These are phyloP conservation scores for Xylaria sp. DNA, from an alignment of 495 filamentous ascomycete genomes.

Conservation along the genomic window DNA sequence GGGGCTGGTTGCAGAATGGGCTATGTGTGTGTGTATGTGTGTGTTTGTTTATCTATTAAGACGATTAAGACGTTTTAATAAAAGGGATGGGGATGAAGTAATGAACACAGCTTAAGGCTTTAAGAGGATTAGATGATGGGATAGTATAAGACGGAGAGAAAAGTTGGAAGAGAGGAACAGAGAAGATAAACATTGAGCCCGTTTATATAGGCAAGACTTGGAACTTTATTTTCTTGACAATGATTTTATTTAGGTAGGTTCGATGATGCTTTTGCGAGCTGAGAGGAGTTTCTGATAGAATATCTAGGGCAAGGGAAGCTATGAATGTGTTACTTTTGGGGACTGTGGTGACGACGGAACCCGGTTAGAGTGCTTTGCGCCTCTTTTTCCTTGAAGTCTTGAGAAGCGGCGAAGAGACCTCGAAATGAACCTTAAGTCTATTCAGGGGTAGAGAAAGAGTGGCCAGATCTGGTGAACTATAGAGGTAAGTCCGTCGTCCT, in stretches of 20 bases:
- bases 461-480: slow-evolving; percentile 16
- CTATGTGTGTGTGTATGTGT: slow-evolving; percentile 5
- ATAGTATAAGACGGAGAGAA: slow-evolving; percentile 8
- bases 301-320: slow-evolving; percentile 11
- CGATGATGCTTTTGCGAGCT: background rate
- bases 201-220: background rate
- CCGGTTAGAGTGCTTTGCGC: slow-evolving; percentile 19
- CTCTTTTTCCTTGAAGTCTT: slow-evolving; percentile 19
- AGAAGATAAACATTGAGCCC: background rate
- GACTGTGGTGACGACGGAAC: slow-evolving; percentile 12
- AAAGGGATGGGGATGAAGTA: slow-evolving; percentile 14
- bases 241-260: background rate
- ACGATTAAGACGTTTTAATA: slow-evolving; percentile 49
- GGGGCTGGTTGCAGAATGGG: slow-evolving; percentile 19
- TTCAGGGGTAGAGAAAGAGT: slow-evolving; percentile 18
- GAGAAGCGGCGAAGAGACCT: slow-evolving; percentile 18
- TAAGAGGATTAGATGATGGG: slow-evolving; percentile 14
- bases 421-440: slow-evolving; percentile 18
- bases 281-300: background rate
- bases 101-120: slow-evolving; percentile 15
- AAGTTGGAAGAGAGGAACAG: slow-evolving; percentile 11
- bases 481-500: slow-evolving; percentile 12
- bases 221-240: slow-evolving; percentile 1
- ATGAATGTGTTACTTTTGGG: slow-evolving; percentile 14
- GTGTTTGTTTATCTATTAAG: slow-evolving; percentile 30